Base-by-base conservation (phyloP, 148 eudicot genomes). In the Fagopyrum homotropicum region DNA sequence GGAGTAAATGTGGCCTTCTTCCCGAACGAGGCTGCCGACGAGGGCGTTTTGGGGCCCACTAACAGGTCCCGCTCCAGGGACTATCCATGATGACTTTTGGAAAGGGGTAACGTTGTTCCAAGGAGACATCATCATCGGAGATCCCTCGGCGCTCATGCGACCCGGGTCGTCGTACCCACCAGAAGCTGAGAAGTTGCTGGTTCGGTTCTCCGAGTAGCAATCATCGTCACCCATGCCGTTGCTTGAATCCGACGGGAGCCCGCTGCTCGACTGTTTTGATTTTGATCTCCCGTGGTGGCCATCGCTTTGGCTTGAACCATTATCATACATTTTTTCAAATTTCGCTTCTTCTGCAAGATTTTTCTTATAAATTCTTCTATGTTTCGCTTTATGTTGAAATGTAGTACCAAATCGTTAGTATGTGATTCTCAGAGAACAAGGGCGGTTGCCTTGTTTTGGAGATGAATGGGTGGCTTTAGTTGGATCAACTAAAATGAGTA, bases 1-100 rank as follows among this genome's bases (percentile, higher is more conserved):
- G 2, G 89, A 86, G 69, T 86, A 86, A 15, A 86, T 79, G 60
- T 84, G 85, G 40, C 89, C 89, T 77, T 86, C 89, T 9, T 72
- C 74, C n/a, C 55, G 11, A 35, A 72, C 74, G n/a, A 72, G 55
- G 51, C 54, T 45, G 1, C 74, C 74, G 30, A 88, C 82, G 15
- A 88, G 87, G 66, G 88, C 70, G 82, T 3, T 83, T 75, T 79
- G 81, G 22, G 81, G 66, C 16, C 84, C 80, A 3, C 79, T 75
- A 66, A 76, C 81, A 1, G 78, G 73, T 9, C 17, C 26, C 5
- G 6, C 51, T 8, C 8, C 75, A 26, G 44, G 81, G 80, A 15
- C 75, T 63, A 2, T 84, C 88, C 89, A 84, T 9, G 91, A 81
- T 5, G 90, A 85, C 45, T 75, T 83, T 2, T 81, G 30, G n/a